Evolutionary conservation across 371 early-diverging fungal species (phyloP).

Genomic region (Funneliformis caledonium): DNA sequence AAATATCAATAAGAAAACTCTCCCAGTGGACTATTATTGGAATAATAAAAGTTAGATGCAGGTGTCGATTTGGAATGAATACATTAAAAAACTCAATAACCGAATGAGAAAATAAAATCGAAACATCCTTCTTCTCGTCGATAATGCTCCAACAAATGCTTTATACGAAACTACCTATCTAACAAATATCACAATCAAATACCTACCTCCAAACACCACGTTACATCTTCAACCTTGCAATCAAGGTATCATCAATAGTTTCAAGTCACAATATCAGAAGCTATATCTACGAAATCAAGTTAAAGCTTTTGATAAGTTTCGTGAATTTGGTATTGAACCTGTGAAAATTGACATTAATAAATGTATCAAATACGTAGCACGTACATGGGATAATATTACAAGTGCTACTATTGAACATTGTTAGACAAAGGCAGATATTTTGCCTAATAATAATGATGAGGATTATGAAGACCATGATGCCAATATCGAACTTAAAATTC

Average conservation of each 20-base stretch:
- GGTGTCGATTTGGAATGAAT: neutral
- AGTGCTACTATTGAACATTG: constrained; percentile 7
- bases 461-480: neutral
- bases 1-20: constrained; percentile 4
- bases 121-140: neutral
- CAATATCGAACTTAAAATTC: neutral
- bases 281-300: neutral
- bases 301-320: neutral
- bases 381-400: neutral
- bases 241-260: constrained; percentile 2
- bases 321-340: neutral
- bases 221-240: constrained; percentile 9
- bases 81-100: neutral
- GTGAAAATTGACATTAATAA: neutral
- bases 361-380: neutral
- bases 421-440: neutral
- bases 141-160: constrained; percentile 14
- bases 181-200: constrained; percentile 10
- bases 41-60: constrained; percentile 5
- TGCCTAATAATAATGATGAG: neutral
- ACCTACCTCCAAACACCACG: neutral
- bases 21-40: constrained; percentile 14
- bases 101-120: neutral
- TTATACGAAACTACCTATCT: neutral
- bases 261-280: constrained; percentile 11